Evolutionary conservation across 441 rosid species (phyloP).

Genomic region (Rhodomyrtus psidioides): DNA sequence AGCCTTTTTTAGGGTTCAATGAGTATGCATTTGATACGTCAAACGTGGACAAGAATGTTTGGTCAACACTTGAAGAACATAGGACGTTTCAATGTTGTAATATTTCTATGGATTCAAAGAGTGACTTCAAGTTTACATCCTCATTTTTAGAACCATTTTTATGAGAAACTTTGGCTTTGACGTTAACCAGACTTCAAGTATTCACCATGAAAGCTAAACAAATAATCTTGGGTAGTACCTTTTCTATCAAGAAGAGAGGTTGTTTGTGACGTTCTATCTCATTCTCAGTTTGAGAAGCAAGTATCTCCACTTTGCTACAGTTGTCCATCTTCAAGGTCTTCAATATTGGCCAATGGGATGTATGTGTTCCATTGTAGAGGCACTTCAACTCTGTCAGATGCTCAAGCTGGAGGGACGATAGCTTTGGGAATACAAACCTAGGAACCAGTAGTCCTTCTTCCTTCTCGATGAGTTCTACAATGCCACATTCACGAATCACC

Average conservation of each 20-base stretch:
- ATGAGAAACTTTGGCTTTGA: background rate
- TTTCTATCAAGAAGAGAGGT: background rate
- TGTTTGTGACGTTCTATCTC: background rate
- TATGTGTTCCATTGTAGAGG: too few relatives aligned
- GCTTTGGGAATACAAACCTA: fast-evolving
- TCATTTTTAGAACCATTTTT: background rate
- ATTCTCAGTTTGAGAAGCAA: background rate
- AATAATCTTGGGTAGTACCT: background rate
- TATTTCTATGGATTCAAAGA: background rate
- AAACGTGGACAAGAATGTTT: background rate
- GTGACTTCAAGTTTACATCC: background rate
- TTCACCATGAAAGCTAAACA: fast-evolving
- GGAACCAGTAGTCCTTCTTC: background rate
- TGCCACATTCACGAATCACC: background rate
- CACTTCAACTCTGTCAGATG: background rate
- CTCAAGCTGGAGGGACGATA: background rate
- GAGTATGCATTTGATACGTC: background rate
- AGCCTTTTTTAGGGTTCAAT: background rate
- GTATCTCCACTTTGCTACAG: background rate
- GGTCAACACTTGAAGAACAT: background rate
- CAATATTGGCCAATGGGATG: background rate
- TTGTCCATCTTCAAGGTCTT: background rate
- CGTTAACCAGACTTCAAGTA: background rate
- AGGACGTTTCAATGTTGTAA: background rate
- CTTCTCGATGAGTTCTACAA: background rate